These are phyloP conservation scores for Phytophthora lateralis DNA, from an alignment of 352 stramenopile genomes.

Conservation along the genomic window DNA sequence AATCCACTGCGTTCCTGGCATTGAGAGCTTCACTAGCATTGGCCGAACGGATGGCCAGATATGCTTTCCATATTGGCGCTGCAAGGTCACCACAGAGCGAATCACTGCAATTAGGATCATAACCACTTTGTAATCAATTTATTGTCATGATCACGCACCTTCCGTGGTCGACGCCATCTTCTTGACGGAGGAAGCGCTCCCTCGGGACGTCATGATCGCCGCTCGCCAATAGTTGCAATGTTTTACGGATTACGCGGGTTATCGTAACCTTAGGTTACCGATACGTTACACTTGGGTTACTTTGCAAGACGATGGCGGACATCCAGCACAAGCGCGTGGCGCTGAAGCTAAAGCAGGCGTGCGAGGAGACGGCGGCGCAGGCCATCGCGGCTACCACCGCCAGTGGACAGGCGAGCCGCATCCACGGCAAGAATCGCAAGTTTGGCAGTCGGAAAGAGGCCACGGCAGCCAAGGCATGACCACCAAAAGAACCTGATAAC, in stretches of 20 bases:
- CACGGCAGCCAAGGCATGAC: slow-evolving; percentile 74
- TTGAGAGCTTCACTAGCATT: slow-evolving; percentile 16
- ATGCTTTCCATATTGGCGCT: slow-evolving; percentile 78
- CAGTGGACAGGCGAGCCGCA: slow-evolving; percentile 69
- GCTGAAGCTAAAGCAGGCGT: slow-evolving; percentile 76
- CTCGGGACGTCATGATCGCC: slow-evolving; percentile 22
- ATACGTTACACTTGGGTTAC: background rate
- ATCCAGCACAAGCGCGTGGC: slow-evolving; percentile 71
- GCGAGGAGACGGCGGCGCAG: slow-evolving; percentile 82
- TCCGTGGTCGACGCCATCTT: slow-evolving; percentile 31
- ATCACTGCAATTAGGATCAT: slow-evolving; percentile 7
- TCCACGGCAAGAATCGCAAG: slow-evolving; percentile 89
- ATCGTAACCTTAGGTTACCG: slow-evolving; percentile 1
- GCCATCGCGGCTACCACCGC: slow-evolving; percentile 74
- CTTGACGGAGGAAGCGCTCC: slow-evolving; percentile 34
- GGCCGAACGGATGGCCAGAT: slow-evolving; percentile 52
- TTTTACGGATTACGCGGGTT: background rate
- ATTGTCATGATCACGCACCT: slow-evolving; percentile 17
- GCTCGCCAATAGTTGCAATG: slow-evolving; percentile 15
- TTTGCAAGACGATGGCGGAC: slow-evolving; percentile 47
- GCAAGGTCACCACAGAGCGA: slow-evolving; percentile 3
- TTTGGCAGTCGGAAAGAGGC: slow-evolving; percentile 83
- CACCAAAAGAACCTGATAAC: background rate
- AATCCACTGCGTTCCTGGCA: slow-evolving; percentile 5
- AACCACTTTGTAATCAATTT: background rate